Base-by-base conservation (phyloP, 106 monocot genomes). In the Dioscorea zingiberensis region DNA sequence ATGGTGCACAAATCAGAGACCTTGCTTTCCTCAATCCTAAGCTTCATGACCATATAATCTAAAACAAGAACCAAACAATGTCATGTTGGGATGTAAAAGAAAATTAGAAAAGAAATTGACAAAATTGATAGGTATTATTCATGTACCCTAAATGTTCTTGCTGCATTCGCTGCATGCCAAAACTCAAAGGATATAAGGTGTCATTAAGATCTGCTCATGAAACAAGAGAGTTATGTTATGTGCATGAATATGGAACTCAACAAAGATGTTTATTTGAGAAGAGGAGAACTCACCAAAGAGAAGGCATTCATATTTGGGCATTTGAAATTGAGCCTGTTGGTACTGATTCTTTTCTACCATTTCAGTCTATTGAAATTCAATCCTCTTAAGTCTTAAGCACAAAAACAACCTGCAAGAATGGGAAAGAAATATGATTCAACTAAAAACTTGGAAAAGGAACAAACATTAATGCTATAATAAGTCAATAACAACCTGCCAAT, bases 11-110 rank as follows among this genome's bases (percentile, higher is more conserved):
- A 24, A 18, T 76, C 78, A 47, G 78, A 19, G 8, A 94, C 63
- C 66, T 83, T 78, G 77, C 58, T 84, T 46, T 79, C 70, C 45
- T 87, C 87, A 25, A 94, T 87, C n/a, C 90, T 84, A 64, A 94
- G 94, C 53, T 74, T 84, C 66, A 90, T 84, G 10, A 68, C 26
- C 90, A 94, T 83, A 60, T 90, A 94, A 71, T 83, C 94, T 90
- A 55, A 47, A 67, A 56, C 25, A 3, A 14, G 54, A 13, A 53
- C 6, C 28, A 6, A 68, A 30, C n/a, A n/a, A n/a, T n/a, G n/a
- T n/a, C n/a, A 30, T 12, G 29, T 23, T 47, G 12, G 17, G 2
- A 19, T 24, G 3, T 30, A 22, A 46, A 45, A 10, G 3, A 15
- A 29, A 60, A 60, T 15, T 15, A 30, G 24, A 13, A 13, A 28